Evolutionary conservation across 179 eudicot species (phyloP).

Genomic region (Actinidia arguta): DNA sequence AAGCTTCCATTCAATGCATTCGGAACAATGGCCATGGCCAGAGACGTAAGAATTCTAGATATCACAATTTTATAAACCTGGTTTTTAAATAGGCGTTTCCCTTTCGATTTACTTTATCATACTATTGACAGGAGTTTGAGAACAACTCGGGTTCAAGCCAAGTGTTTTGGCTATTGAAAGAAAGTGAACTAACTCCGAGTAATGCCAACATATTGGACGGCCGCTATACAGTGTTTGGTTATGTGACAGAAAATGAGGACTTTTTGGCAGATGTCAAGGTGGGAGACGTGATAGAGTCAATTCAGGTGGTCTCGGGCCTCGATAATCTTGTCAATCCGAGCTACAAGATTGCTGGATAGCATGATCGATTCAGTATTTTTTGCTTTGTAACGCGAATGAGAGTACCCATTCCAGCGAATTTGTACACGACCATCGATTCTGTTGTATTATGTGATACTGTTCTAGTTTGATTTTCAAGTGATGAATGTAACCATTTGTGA

Average conservation of each 20-base stretch:
- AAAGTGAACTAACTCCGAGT: slow-evolving; percentile 97
- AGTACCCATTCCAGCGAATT: not conserved
- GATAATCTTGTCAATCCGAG: slow-evolving; percentile 94
- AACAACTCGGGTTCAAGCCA: slow-evolving; percentile 95
- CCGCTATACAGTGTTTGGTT: slow-evolving; percentile 93
- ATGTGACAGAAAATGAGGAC: slow-evolving; percentile 88
- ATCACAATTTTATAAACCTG: not conserved
- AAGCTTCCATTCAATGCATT: slow-evolving; percentile 98
- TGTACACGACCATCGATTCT: slow-evolving; percentile 9
- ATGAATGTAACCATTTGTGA: slow-evolving; percentile 8
- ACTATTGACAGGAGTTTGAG: slow-evolving; percentile 80
- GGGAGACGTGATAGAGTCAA: slow-evolving; percentile 92
- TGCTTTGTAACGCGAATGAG: not conserved
- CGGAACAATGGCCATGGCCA: slow-evolving; percentile 99
- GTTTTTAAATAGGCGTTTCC: not conserved
- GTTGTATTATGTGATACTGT: slow-evolving; percentile 1
- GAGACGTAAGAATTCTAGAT: slow-evolving; percentile 66
- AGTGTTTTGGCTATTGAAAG: slow-evolving; percentile 95
- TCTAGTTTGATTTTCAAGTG: slow-evolving; percentile 10
- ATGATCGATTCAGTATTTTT: not conserved
- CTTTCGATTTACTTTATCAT: slow-evolving; percentile 1
- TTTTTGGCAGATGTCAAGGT: slow-evolving; percentile 92
- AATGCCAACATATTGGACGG: slow-evolving; percentile 97
- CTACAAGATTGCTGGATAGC: slow-evolving; percentile 91
- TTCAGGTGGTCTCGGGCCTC: slow-evolving; percentile 84